phyloP scores from a whole-genome alignment of 345 rosid species.

The Eucalyptus pauciflora region DNA sequence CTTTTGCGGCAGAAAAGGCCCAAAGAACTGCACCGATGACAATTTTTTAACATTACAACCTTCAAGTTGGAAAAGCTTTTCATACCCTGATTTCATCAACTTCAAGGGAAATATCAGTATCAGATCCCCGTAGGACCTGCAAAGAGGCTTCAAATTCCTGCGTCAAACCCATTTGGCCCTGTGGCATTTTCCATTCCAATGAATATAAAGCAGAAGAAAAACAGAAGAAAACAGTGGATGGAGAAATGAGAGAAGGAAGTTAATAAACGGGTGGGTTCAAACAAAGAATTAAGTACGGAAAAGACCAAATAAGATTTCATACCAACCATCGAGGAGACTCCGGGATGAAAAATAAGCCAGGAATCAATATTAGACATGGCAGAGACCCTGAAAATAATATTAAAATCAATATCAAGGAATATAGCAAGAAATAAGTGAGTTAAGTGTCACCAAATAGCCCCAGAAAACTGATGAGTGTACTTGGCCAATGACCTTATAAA shows the following conservation, averaged over 20 bases:
- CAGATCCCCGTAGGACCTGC: constrained; percentile 96
- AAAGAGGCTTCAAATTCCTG: constrained; percentile 89
- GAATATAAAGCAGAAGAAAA: neutral
- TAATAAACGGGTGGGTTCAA: neutral
- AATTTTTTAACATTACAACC: neutral
- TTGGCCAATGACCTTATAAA: neutral
- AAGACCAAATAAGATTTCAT: neutral
- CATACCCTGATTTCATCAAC: constrained; percentile 90
- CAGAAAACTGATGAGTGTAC: neutral
- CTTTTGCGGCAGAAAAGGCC: neutral
- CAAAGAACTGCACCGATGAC: neutral
- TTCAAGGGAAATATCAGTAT: constrained; percentile 73
- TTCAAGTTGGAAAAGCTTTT: neutral
- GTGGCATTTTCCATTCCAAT: neutral
- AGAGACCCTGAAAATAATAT: constrained; percentile 37
- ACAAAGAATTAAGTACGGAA: neutral
- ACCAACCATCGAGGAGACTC: constrained; percentile 89
- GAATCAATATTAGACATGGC: constrained; percentile 57
- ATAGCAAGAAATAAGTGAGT: neutral
- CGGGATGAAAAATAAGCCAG: constrained; percentile 68
- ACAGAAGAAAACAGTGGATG: neutral
- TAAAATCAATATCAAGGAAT: neutral
- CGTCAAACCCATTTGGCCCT: constrained; percentile 96
- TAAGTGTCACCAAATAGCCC: neutral
- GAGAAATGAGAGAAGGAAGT: neutral